Conservation (phyloP, 1,139 yeast species). For the Nakaseomyces sp. region DNA sequence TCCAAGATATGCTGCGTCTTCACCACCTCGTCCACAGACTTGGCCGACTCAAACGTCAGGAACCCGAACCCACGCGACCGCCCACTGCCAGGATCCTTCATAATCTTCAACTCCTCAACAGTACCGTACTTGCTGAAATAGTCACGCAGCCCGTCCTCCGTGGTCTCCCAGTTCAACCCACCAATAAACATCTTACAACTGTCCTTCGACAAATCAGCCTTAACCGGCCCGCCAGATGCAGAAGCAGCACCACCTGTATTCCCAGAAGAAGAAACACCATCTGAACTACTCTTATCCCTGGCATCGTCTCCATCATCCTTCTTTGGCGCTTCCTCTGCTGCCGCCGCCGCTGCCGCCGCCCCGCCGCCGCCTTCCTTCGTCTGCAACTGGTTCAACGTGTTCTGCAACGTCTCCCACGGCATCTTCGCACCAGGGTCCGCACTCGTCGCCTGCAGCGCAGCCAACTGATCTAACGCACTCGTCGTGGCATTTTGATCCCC, state of each 20-base stretch:
- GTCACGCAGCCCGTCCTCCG: slow-evolving; percentile 71
- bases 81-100: slow-evolving; percentile 87
- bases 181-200: slow-evolving; percentile 95
- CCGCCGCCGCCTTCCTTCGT: slow-evolving; percentile 1
- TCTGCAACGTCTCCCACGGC: slow-evolving; percentile 8
- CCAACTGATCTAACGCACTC: slow-evolving; percentile 29
- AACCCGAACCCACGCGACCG: slow-evolving; percentile 97
- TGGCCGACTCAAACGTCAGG: slow-evolving; percentile 74
- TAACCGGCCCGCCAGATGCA: slow-evolving; percentile 19
- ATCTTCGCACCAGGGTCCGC: slow-evolving; percentile 9
- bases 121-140: slow-evolving; percentile 89
- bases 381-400: slow-evolving; percentile 8
- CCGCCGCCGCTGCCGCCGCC: background rate
- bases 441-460: slow-evolving; percentile 28
- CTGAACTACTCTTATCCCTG: slow-evolving; percentile 14
- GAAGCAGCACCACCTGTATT: too few species aligned
- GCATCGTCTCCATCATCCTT: background rate
- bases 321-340: background rate
- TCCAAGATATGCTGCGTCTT: slow-evolving; percentile 84
- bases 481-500: slow-evolving; percentile 13
- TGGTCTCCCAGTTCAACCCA: slow-evolving; percentile 97
- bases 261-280: too few species aligned
- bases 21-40: slow-evolving; percentile 80
- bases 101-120: slow-evolving; percentile 80
- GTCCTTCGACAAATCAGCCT: slow-evolving; percentile 40